phyloP scores from a whole-genome alignment of 2,329 filamentous ascomycete species.

The Pseudopithomyces chartarum region DNA sequence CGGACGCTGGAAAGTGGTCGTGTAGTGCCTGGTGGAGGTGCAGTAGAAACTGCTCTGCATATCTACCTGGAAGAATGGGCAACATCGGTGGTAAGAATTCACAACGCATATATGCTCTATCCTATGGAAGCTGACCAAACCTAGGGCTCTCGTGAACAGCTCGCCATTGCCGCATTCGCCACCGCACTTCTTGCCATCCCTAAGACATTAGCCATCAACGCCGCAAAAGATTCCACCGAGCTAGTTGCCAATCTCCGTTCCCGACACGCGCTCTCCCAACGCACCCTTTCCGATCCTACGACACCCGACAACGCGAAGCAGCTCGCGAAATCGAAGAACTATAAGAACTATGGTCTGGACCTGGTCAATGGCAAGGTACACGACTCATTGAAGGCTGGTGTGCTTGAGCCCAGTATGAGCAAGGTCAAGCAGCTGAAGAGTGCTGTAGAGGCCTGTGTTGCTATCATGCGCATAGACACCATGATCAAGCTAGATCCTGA shows the following conservation, averaged over 20 bases:
- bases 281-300: conserved; percentile 73
- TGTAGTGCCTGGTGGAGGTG: conserved; percentile 94
- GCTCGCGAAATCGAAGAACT: conserved; percentile 90
- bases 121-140: background rate
- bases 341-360: conserved; percentile 98
- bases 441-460: conserved; percentile 96
- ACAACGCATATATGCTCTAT: background rate
- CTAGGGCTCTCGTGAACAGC: conserved; percentile 87
- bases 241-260: conserved; percentile 94
- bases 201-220: conserved; percentile 95
- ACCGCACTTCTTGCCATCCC: conserved; percentile 92
- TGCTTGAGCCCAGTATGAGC: conserved; percentile 96
- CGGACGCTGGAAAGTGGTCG: conserved; percentile 94
- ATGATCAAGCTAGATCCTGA: conserved; percentile 98
- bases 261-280: conserved; percentile 91
- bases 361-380: conserved; percentile 86
- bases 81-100: conserved; percentile 76
- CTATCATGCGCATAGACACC: conserved; percentile 99
- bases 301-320: conserved; percentile 80
- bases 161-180: conserved; percentile 97
- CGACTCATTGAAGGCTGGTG: conserved; percentile 91
- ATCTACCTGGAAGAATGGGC: conserved; percentile 99
- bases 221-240: conserved; percentile 93
- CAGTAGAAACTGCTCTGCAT: conserved; percentile 97
- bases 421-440: conserved; percentile 98